These are phyloP conservation scores for Eutrema japonicum DNA, from an alignment of 345 rosid species.

Conservation along the genomic window DNA sequence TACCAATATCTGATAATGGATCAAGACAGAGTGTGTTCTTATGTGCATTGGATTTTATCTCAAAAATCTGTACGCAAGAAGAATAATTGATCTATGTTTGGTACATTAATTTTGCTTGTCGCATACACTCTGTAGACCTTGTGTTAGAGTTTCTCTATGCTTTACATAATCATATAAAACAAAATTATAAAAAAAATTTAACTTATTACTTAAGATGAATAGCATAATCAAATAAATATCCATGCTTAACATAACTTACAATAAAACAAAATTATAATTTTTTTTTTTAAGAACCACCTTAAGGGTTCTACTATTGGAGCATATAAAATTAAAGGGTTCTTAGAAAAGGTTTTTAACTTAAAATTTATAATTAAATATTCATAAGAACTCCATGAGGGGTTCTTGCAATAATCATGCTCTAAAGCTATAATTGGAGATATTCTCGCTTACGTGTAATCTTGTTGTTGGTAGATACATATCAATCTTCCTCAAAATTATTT, in stretches of 20 bases:
- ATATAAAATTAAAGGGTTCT: too few species aligned
- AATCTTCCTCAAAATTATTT: neutral
- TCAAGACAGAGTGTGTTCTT: conserved; percentile 78
- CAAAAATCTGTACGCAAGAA: neutral
- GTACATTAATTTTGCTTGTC: neutral
- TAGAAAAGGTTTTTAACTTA: too few species aligned
- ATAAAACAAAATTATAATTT: too few species aligned
- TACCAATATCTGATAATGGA: conserved; percentile 58
- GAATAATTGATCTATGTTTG: neutral
- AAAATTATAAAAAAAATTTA: too few species aligned
- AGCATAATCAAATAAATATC: too few species aligned
- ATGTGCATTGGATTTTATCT: conserved; percentile 20
- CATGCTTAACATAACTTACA: too few species aligned
- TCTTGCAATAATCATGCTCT: neutral
- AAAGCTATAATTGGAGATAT: conserved; percentile 10
- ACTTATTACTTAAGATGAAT: too few species aligned
- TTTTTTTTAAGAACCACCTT: too few species aligned
- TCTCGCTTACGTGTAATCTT: conserved; percentile 27
- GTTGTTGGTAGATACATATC: conserved; percentile 16
- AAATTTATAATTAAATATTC: too few species aligned
- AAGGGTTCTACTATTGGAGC: too few species aligned
- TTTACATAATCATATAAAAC: too few species aligned
- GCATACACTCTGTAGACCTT: neutral
- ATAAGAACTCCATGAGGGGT: too few species aligned
- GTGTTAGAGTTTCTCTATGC: conserved; percentile 1